Evolutionary conservation across 2,329 filamentous ascomycete species (phyloP), one percentile per base, ranked within the genome.

Genomic region (Didymella glomerata): DNA sequence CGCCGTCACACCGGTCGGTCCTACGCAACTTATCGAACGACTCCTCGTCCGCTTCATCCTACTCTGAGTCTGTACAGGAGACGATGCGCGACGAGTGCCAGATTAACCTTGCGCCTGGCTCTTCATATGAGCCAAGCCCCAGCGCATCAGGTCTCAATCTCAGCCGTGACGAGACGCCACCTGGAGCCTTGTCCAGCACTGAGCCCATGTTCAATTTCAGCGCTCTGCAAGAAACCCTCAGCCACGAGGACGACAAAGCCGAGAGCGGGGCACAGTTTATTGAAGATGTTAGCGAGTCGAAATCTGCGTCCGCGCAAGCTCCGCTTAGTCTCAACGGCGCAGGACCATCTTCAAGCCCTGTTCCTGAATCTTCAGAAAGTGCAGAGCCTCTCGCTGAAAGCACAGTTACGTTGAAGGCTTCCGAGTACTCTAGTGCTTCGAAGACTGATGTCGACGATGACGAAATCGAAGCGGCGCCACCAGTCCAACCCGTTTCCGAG

Each of bases 151-250:
- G 83, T 4, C 70, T 84, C 1, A 86, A 68, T 49, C 44, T 76
- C 18, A 64, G 63, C 45, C 68, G 65, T 9, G 65, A 69, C 30
- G 73, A 74, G 40, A 72, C 69, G 8, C 67, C 72, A 11, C 61
- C 71, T 42, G 68, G 68, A 11, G 78, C 79, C 64, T 79, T 78
- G 6, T 84, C 81, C 4, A 83, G 83, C 45, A 80, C 84, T 0
- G 93, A 97, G 72, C 87, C 92, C 3, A 87, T 97, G 85, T 95
- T 96, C 78, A 97, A 97, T 76, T 97, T 97, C 73, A 85, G 88
- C 55, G 97, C 92, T 67, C 80, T 98, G 22, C 91, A 92, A 2
- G 91, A 92, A 62, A 91, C 96, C 75, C 91, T 97, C 28, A 91
- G 89, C 0, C 87, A 85, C 38, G 85, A 73, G 9, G 65, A 68